Evolutionary conservation across 1,284 basidiomycete species (phyloP).

Genomic region (Hortiboletus rubellus): DNA sequence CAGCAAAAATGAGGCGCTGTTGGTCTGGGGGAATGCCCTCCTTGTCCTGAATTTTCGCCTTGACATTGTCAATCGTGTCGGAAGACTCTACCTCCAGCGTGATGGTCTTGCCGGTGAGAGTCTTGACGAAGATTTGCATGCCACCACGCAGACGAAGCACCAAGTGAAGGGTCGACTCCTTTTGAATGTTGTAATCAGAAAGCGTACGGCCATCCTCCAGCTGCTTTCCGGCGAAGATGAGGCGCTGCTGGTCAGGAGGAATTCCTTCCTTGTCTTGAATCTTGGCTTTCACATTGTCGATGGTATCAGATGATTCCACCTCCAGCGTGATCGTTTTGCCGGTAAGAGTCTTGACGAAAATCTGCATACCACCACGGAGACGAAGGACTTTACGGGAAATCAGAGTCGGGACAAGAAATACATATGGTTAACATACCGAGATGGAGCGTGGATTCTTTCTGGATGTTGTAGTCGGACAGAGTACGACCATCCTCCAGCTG

Average conservation of each 20-base stretch:
- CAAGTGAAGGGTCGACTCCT: slow-evolving; percentile 63
- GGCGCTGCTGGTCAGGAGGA: slow-evolving; percentile 81
- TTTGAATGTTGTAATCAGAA: slow-evolving; percentile 79
- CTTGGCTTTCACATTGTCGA: slow-evolving; percentile 86
- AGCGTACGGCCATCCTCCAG: slow-evolving; percentile 76
- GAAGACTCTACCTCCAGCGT: slow-evolving; percentile 77
- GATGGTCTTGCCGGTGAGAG: slow-evolving; percentile 78
- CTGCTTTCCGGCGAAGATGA: slow-evolving; percentile 85
- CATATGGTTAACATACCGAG: slow-evolving; percentile 37
- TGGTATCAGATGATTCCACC: slow-evolving; percentile 88
- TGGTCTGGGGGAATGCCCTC: slow-evolving; percentile 72
- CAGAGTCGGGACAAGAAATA: neutral
- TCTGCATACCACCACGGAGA: slow-evolving; percentile 73
- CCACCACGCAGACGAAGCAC: slow-evolving; percentile 52
- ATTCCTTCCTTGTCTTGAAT: slow-evolving; percentile 86
- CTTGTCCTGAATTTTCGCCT: slow-evolving; percentile 78
- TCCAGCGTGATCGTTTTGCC: slow-evolving; percentile 88
- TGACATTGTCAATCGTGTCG: slow-evolving; percentile 76
- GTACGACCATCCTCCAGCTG: slow-evolving; percentile 85
- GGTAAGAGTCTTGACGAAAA: slow-evolving; percentile 74
- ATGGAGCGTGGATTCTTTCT: slow-evolving; percentile 73
- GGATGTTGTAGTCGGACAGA: slow-evolving; percentile 77
- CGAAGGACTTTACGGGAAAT: slow-evolving; percentile 49
- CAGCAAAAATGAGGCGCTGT: slow-evolving; percentile 75
- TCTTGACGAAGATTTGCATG: slow-evolving; percentile 74